Percentiles rank a stretch among this genome's conserved stretches.
These are phyloP conservation scores for Arxiozyma slooffiae DNA, from an alignment of 1,139 yeast genomes.

Conservation along the genomic window DNA sequence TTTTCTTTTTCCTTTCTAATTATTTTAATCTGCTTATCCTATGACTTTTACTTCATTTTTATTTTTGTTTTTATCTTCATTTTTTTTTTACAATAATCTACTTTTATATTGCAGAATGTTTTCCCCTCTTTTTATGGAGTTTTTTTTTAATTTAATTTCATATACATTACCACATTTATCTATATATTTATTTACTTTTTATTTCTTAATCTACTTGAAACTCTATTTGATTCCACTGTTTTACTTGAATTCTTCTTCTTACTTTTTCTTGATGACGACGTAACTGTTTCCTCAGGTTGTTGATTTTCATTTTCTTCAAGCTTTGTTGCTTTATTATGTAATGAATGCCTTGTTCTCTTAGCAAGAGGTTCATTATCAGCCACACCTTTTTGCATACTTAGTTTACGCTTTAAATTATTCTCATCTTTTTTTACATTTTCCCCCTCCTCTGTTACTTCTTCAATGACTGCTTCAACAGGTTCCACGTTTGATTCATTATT, in stretches of 20 bases:
- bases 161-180: not conserved
- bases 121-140: not conserved
- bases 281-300: constrained; percentile 4
- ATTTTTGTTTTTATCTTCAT: too few relatives aligned
- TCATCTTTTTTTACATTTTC: constrained; percentile 8
- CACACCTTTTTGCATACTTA: not conserved
- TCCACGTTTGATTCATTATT: constrained; percentile 3
- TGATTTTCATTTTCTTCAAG: constrained; percentile 15
- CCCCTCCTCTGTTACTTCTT: constrained; percentile 7
- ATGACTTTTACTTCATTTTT: too few relatives aligned
- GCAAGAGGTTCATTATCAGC: constrained; percentile 17
- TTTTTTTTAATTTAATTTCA: not conserved
- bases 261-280: constrained; percentile 4
- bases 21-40: not conserved
- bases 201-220: constrained; percentile 25
- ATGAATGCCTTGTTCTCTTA: constrained; percentile 26
- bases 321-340: constrained; percentile 10
- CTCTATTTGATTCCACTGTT: constrained; percentile 11
- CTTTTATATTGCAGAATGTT: not conserved
- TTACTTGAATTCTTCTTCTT: not conserved
- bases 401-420: not conserved
- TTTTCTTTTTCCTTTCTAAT: not conserved
- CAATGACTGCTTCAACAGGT: not conserved
- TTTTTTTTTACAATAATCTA: too few relatives aligned
- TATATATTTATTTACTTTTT: constrained; percentile 12